Conservation (phyloP, 805 yeast species). For the Yueomyces sp. region DNA sequence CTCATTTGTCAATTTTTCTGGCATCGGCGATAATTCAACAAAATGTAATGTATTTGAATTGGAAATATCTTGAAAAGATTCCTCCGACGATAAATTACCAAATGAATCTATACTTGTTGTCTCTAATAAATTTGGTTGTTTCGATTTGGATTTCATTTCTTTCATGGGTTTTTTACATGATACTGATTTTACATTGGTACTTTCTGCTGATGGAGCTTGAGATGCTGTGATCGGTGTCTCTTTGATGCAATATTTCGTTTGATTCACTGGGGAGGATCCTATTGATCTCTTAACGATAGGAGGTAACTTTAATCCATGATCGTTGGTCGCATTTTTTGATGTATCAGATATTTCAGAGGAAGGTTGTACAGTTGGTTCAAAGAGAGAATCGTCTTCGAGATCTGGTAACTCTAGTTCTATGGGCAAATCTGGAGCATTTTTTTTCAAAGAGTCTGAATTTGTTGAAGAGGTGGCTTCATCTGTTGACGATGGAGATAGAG, state of each 20-base stretch:
- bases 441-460: background rate
- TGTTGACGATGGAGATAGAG: slow-evolving; percentile 22
- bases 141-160: background rate
- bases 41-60: background rate
- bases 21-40: slow-evolving; percentile 1
- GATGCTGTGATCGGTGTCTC: background rate
- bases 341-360: background rate
- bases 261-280: background rate
- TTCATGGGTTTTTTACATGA: background rate
- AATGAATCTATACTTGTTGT: background rate
- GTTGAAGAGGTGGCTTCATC: slow-evolving; percentile 3
- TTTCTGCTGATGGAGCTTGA: background rate
- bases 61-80: background rate
- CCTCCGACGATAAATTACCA: too few species aligned
- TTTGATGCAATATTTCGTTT: too few species aligned
- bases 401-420: too few species aligned
- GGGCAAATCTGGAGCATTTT: too few species aligned
- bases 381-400: too few species aligned
- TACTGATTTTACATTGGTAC: background rate
- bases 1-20: slow-evolving; percentile 17
- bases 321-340: background rate
- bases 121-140: background rate
- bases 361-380: background rate
- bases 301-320: background rate
- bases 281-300: background rate